Percentiles rank a stretch among this genome's conserved stretches.
Conservation (phyloP, 345 rosid species). For the Noccaea caerulescens region DNA sequence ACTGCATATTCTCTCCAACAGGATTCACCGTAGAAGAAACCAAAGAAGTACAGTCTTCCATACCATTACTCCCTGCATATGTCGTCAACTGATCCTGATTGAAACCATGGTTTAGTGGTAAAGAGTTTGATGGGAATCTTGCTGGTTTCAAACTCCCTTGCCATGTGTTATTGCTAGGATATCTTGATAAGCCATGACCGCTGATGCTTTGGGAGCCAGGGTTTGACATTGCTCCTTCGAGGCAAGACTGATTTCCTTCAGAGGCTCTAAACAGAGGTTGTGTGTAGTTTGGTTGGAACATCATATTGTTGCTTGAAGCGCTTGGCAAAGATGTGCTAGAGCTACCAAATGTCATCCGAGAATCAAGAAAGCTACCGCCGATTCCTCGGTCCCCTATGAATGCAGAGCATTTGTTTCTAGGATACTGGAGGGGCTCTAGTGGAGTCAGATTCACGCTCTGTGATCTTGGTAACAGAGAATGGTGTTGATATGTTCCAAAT, state of each 20-base stretch:
- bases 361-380: slow-evolving; percentile 46
- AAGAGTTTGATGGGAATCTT: slow-evolving; percentile 54
- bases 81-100: slow-evolving; percentile 49
- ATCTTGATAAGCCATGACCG: slow-evolving; percentile 51
- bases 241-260: slow-evolving; percentile 54
- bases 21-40: slow-evolving; percentile 44
- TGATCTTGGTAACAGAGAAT: slow-evolving; percentile 46
- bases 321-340: slow-evolving; percentile 49
- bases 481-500: slow-evolving; percentile 56
- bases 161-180: slow-evolving; percentile 57
- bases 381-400: slow-evolving; percentile 43
- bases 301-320: slow-evolving; percentile 49
- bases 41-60: slow-evolving; percentile 53
- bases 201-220: slow-evolving; percentile 45
- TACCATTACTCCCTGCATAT: slow-evolving; percentile 37
- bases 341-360: slow-evolving; percentile 46
- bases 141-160: slow-evolving; percentile 52
- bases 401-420: slow-evolving; percentile 48
- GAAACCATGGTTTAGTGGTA: slow-evolving; percentile 50
- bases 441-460: slow-evolving; percentile 52
- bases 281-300: slow-evolving; percentile 51
- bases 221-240: slow-evolving; percentile 46
- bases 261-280: slow-evolving; percentile 37
- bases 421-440: slow-evolving; percentile 54
- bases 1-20: slow-evolving; percentile 49